These are phyloP conservation scores for Kockiozyma suomiensis DNA, from an alignment of 805 yeast species.

Conservation along the genomic window DNA sequence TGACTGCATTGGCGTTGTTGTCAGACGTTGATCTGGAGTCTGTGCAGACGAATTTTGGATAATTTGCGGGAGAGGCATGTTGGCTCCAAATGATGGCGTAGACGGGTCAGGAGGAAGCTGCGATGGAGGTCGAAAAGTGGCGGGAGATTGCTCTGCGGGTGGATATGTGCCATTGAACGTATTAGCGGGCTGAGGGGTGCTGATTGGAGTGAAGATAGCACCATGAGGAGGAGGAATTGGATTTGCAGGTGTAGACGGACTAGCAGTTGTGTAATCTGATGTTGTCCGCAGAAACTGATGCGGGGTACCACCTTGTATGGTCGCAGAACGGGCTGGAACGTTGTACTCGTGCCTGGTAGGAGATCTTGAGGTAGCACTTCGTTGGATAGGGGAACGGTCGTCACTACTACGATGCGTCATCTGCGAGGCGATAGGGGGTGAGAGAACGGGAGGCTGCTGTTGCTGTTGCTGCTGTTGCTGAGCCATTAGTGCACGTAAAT, in stretches of 20 bases:
- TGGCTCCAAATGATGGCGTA: not conserved
- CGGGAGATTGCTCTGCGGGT: not conserved
- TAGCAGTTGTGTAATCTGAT: not conserved
- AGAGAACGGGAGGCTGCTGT: not conserved
- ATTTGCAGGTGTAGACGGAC: not conserved
- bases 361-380: conserved; percentile 10
- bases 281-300: not conserved
- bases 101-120: conserved; percentile 12
- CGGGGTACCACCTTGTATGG: not conserved
- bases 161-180: not conserved
- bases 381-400: conserved; percentile 12
- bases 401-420: not conserved
- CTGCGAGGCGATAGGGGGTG: not conserved
- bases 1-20: conserved; percentile 15
- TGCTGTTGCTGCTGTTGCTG: conserved; percentile 28
- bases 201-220: not conserved
- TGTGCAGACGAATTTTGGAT: not conserved
- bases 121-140: conserved; percentile 1
- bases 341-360: conserved; percentile 8
- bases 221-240: conserved; percentile 10
- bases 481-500: conserved; percentile 45
- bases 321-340: conserved; percentile 7
- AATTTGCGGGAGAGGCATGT: not conserved
- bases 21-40: not conserved
- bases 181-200: not conserved